Percentiles rank a stretch among this genome's conserved stretches.
Evolutionary conservation across 2,329 filamentous ascomycete species (phyloP).

Genomic region (Colletotrichum kahawae): DNA sequence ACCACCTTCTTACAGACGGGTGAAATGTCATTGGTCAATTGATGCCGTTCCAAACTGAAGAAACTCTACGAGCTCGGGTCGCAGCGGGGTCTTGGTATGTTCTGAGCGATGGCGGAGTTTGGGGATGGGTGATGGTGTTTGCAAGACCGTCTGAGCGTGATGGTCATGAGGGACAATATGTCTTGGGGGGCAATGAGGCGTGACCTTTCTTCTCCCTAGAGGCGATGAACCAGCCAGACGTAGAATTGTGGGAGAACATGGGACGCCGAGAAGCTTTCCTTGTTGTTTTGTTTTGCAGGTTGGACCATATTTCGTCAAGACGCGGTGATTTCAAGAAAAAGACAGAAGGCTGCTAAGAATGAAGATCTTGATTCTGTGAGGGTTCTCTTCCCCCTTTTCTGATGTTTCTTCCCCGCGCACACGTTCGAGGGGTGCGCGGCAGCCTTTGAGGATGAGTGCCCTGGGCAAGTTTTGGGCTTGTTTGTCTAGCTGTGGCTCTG

Average conservation of each 20-base stretch:
- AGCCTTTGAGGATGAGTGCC: background rate
- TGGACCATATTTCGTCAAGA: accelerated
- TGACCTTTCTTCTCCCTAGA: background rate
- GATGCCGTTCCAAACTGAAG: background rate
- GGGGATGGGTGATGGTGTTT: background rate
- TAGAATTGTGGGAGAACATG: accelerated
- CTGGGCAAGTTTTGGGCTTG: background rate
- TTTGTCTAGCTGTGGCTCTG: background rate
- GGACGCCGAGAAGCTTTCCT: background rate
- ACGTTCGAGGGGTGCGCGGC: background rate
- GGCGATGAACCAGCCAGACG: background rate
- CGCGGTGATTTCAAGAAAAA: background rate
- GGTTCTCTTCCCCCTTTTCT: background rate
- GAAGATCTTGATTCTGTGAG: background rate
- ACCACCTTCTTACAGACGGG: background rate
- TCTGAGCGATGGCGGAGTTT: background rate
- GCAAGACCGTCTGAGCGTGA: background rate
- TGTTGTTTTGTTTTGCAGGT: background rate
- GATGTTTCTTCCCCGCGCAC: too few species aligned
- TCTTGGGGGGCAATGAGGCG: background rate
- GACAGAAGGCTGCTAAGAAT: background rate
- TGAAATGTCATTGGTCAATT: background rate
- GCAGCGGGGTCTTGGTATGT: background rate
- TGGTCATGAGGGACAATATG: background rate
- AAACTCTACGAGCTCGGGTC: background rate